Evolutionary conservation across 2,329 filamentous ascomycete genomes (phyloP), one percentile per base, ranked within the genome.

Genomic region (Neofusicoccum ribis): DNA sequence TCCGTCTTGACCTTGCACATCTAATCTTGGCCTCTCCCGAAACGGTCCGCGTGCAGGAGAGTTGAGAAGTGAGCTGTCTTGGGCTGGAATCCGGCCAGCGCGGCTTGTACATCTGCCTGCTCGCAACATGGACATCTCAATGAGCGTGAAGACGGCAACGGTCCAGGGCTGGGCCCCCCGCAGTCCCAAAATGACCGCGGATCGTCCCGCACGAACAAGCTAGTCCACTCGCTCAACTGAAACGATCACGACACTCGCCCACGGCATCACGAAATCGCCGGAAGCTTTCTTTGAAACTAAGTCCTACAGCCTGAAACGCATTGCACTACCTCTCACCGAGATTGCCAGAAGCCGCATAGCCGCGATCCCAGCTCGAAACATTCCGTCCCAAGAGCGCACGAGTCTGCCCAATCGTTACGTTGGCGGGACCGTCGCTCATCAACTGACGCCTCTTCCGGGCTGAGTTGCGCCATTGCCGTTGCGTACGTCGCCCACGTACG

Each of bases 381-480:
- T 5, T 17, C 36, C 39, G 17, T 44, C 31, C 43, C 44, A 8
- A 31, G 27, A 31, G 41, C n/a, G 41, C 17, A 58, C 20, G 20
- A 23, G 20, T 23, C 20, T 64, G 41, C 34, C 60, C 17, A 51
- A 64, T 43, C 64, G 64, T 34, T 65, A 66, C 49, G 15, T 31
- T 15, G 54, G 69, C 62, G 70, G 70, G 37, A 65, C 7, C 69
- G 14, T 72, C 73, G n/a, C 69, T 74, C n/a, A 68, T 73, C 43
- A 74, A 31, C 72, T 8, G 72, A 72, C 50, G 69, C 71, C 20
- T 72, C 71, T n/a, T 68, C 69, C 31, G 72, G 72, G n/a, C 68
- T 74, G 37, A 71, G 72, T 14, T 68, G 72, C 5, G 71, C 67
- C 36, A 73, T 73, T 37, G 68, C 68, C 15, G 17, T 67, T 7